Evolutionary conservation across 2,329 filamentous ascomycete species (phyloP).

Genomic region (Talaromyces sp.): DNA sequence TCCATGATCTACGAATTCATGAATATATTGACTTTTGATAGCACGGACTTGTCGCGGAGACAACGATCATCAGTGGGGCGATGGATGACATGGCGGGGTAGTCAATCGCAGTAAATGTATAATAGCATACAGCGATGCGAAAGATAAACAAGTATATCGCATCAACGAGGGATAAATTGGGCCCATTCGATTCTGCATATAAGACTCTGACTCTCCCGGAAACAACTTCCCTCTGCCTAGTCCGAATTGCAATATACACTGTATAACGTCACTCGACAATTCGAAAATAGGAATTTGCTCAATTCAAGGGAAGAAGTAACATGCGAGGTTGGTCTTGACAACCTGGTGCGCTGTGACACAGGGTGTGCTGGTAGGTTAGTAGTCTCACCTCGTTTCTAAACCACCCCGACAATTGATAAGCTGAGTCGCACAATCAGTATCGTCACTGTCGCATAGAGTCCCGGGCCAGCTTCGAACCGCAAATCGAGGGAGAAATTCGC

Average conservation of each 20-base stretch:
- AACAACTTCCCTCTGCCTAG: background rate
- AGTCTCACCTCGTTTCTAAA: background rate
- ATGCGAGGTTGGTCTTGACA: background rate
- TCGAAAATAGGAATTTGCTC: background rate
- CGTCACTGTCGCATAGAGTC: background rate
- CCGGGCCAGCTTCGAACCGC: background rate
- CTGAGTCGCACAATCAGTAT: background rate
- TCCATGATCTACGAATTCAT: background rate
- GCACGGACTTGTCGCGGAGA: background rate
- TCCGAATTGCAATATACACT: background rate
- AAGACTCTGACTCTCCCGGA: background rate
- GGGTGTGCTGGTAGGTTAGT: background rate
- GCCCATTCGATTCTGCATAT: background rate
- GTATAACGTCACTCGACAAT: background rate
- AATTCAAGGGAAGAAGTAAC: background rate
- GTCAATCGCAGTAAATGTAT: background rate
- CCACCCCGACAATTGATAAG: background rate
- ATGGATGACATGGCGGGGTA: constrained; percentile 7
- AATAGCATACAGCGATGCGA: background rate
- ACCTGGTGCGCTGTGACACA: background rate
- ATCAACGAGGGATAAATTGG: background rate
- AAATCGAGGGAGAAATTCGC: background rate
- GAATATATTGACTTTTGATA: background rate
- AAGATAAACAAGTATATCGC: background rate
- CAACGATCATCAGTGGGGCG: constrained; percentile 1